A percentile compares a stretch with the other conserved stretches of the same genome.
phyloP scores from a whole-genome alignment of 2,329 filamentous ascomycete species.

The Sporothrix luriei region DNA sequence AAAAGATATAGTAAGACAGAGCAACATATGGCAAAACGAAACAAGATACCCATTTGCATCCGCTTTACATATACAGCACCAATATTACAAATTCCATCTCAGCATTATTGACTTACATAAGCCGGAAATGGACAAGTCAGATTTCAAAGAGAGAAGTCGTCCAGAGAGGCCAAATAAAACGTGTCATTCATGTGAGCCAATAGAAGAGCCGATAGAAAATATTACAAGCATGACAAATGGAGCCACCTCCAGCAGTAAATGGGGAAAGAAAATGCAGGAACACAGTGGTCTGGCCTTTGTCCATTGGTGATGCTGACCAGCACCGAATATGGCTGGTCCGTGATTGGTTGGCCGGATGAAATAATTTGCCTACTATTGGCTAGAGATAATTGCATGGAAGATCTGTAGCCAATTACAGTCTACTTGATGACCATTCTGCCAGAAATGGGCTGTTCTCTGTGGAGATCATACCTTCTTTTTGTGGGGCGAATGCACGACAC shows the following conservation, averaged over 20 bases:
- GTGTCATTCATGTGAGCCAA: neutral
- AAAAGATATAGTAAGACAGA: neutral
- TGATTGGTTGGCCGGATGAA: neutral
- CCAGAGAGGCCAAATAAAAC: neutral
- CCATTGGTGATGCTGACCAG: slow-evolving; percentile 25
- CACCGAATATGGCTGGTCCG: neutral
- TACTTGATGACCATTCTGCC: slow-evolving; percentile 30
- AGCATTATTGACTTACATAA: neutral
- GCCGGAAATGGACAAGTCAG: neutral
- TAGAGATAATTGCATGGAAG: neutral
- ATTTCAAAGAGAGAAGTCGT: neutral
- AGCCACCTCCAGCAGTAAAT: neutral
- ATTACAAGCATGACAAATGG: neutral
- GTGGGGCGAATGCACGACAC: neutral
- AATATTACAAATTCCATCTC: neutral
- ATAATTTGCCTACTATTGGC: slow-evolving; percentile 9
- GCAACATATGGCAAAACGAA: neutral
- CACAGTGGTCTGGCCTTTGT: neutral
- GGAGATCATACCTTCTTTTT: slow-evolving; percentile 27
- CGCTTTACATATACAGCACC: too few relatives aligned
- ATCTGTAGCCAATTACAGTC: slow-evolving; percentile 29
- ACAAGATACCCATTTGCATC: neutral
- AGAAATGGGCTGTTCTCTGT: slow-evolving; percentile 28
- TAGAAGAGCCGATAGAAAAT: neutral
- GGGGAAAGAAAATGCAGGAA: slow-evolving; percentile 7